Evolutionary conservation across 2,329 filamentous ascomycete genomes (phyloP), one percentile per base, ranked within the genome.

Genomic region (Nakataea oryzae): DNA sequence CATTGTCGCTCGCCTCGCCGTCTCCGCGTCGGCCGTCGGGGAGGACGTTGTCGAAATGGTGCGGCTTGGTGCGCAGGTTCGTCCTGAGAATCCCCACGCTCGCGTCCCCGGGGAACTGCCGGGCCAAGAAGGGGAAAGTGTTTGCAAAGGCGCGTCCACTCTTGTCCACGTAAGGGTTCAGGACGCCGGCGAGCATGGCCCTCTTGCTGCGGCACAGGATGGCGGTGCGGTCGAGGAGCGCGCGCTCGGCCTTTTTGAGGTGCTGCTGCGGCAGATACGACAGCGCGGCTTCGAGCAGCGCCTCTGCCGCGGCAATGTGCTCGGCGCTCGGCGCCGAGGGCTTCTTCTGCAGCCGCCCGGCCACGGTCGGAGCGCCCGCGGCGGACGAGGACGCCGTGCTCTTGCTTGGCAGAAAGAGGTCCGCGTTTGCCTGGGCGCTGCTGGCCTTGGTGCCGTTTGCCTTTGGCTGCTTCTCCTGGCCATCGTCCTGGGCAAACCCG

Each of bases 141-240:
- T 88, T 95, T 30, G 89, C 81, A 64, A 86, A 84, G 60, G 84
- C 82, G 65, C 84, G 79, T 55, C 87, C 83, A 70, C 86, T 81
- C 69, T 83, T 78, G 69, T 86, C 78, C 65, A 85, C 76, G 73
- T 86, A 84, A 0, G 91, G 90, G 72, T 95, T 91, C 63, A 97
- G 77, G 14, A 96, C 86, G 71, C 91, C 93, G 7, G 91, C 86
- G 13, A 95, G 70, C 82, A 97, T 90, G 55, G 89, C 88, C 34
- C 86, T 79, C 70, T 86, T 86, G 71, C 87, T 81, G 63, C 81
- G 80, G 6, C 80, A 83, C 27, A 96, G 76, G 62, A 96, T 88
- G 26, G 91, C 89, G 3, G 90, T 90, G 66, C 90, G 88, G 70
- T 97, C 91, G 65, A 96, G 80, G 59, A 91, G 84, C 13, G 86